Conservation (phyloP, 2,329 filamentous ascomycete species). For the Myriosclerotinia curreyana region DNA sequence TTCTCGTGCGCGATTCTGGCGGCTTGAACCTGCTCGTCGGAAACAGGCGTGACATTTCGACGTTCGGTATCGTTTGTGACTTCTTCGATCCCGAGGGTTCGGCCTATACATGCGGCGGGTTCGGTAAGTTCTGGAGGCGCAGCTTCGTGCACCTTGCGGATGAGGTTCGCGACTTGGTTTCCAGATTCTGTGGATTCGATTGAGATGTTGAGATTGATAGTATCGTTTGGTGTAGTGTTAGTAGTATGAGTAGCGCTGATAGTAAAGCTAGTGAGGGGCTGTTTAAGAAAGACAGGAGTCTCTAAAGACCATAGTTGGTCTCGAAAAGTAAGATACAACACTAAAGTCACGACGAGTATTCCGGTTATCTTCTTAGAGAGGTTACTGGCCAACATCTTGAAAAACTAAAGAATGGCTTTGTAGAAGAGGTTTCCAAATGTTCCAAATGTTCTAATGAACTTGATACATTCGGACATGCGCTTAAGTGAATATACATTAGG, state of each 20-base stretch:
- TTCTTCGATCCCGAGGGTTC: conserved; percentile 1
- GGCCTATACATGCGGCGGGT: neutral
- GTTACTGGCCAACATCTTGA: conserved; percentile 12
- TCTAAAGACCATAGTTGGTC: conserved; percentile 13
- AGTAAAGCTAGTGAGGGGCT: neutral
- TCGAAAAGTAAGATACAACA: conserved; percentile 1
- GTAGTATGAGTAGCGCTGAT: conserved; percentile 4
- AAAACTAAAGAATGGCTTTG: neutral
- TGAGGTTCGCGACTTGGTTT: neutral
- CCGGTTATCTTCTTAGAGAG: neutral
- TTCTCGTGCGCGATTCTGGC: neutral
- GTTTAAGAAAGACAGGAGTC: conserved; percentile 6
- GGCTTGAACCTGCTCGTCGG: conserved; percentile 4
- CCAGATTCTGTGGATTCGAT: too few species aligned
- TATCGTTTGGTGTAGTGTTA: neutral
- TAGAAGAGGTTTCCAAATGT: neutral
- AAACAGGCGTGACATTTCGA: conserved; percentile 16
- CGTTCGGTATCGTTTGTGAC: conserved; percentile 12
- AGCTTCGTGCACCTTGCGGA: neutral
- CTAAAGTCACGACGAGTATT: neutral
- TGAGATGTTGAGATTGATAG: too few species aligned
- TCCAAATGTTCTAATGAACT: neutral
- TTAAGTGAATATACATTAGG: neutral
- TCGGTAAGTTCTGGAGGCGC: conserved; percentile 9
- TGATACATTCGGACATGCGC: neutral